Evolutionary conservation across 1,284 basidiomycete species (phyloP).

Genomic region (Leccinum colubrinum): DNA sequence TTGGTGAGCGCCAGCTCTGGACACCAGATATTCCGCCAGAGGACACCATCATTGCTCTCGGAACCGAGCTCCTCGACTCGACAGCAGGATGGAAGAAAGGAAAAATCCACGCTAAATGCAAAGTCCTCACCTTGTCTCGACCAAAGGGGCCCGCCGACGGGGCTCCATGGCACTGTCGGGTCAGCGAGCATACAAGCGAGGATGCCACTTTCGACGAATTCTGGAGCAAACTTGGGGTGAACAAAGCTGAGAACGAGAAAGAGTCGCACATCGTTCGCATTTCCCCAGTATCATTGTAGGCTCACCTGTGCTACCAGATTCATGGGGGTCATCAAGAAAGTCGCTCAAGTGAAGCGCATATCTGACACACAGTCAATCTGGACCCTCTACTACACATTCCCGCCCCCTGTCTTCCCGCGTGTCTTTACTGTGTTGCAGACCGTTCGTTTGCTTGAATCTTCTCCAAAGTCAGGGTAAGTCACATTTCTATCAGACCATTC

Average conservation of each 20-base stretch:
- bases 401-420: constrained; percentile 66
- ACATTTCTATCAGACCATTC: background rate
- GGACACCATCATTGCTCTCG: constrained; percentile 53
- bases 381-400: constrained; percentile 71
- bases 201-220: constrained; percentile 70
- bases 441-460: constrained; percentile 45
- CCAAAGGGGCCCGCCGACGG: constrained; percentile 52
- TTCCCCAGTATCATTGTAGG: background rate
- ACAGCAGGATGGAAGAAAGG: constrained; percentile 62
- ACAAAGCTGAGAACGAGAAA: constrained; percentile 68
- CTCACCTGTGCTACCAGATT: constrained; percentile 43
- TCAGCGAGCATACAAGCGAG: constrained; percentile 61
- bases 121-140: constrained; percentile 53
- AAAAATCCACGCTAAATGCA: constrained; percentile 52
- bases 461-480: constrained; percentile 55
- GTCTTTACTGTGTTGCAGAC: constrained; percentile 75
- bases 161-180: constrained; percentile 63
- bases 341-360: constrained; percentile 57
- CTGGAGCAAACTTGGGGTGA: constrained; percentile 62
- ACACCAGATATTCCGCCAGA: constrained; percentile 57
- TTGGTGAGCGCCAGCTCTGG: background rate
- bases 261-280: constrained; percentile 40
- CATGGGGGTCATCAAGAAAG: constrained; percentile 63
- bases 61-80: constrained; percentile 52
- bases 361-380: constrained; percentile 65